Evolutionary conservation across 208 protist genomes (phyloP), one percentile per base, ranked within the genome.

Genomic region (Leishmania guyanensis): DNA sequence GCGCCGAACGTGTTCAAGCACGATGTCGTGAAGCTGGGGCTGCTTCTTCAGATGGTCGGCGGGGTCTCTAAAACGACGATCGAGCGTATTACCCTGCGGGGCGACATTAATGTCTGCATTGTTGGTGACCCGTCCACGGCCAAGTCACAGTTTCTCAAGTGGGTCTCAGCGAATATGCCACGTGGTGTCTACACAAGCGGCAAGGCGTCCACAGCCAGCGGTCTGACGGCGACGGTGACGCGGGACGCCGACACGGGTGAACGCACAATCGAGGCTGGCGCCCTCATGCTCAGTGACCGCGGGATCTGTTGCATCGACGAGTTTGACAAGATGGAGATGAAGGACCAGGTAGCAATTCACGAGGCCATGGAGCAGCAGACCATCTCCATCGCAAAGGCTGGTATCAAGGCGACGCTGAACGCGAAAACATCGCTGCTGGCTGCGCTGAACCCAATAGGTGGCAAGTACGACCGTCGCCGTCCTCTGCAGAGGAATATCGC

Each of bases 301-400:
- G 99, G 99, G 79, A 97, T 99, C 48, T 99, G 99, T 95, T 99
- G 99, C 89, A 99, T 99, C 83, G 99, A 99, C 90, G 99, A 99
- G 93, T 99, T 99, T 88, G 99, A 99, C 87, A 99, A 99, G 92
- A 99, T 99, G 99, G 98, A 99, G 68, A 80, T 97, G 62, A 93
- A 93, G 82, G 99, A 99, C 87, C 99, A 99, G 90, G 98, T 99
- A 2, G 99, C 99, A n/a, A 99, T 99, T 73, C 99, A 99, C 88
- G 99, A 99, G 88, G 99, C 99, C 16, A 99, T 99, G 99, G 99
- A 99, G 90, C 99, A 99, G 94, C 99, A 99, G 86, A 99, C 99
- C 33, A 99, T 99, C 70, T 99, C 99, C 0, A 99, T 99, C 83
- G 94, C 99, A 70, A 99, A 99, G 87, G 98, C 97, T 0, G 97